Percentiles rank a stretch among this genome's conserved stretches.
These are phyloP conservation scores for Phyllosticta capitalensis DNA, from an alignment of 2,329 filamentous ascomycete species.

Conservation along the genomic window DNA sequence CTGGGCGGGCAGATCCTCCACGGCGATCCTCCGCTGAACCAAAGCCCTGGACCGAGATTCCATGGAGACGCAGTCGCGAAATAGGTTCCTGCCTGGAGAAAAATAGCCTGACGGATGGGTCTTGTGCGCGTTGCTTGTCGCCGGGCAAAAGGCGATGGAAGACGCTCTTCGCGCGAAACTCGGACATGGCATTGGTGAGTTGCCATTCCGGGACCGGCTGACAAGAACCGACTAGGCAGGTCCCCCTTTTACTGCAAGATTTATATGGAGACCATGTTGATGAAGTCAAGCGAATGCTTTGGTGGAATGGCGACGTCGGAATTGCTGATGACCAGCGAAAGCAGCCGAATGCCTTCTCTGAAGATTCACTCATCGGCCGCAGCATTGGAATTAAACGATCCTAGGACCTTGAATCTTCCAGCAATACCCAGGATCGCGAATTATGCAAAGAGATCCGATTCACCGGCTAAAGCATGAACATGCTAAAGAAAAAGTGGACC, in stretches of 20 bases:
- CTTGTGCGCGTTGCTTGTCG: background rate
- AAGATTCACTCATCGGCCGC: background rate
- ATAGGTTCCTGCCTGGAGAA: background rate
- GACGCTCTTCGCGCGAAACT: background rate
- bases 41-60: background rate
- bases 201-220: background rate
- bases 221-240: background rate
- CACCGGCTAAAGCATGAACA: background rate
- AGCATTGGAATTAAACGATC: background rate
- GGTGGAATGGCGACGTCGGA: background rate
- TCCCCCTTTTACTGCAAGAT: background rate
- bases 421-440: background rate
- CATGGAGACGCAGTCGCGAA: background rate
- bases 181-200: background rate
- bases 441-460: background rate
- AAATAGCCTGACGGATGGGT: background rate
- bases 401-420: background rate
- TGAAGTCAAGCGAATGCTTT: background rate
- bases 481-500: background rate
- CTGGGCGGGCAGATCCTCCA: background rate
- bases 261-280: background rate
- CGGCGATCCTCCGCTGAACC: background rate
- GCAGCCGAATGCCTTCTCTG: background rate
- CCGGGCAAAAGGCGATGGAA: background rate
- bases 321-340: background rate